A percentile compares a stretch with the other conserved stretches of the same genome.
Conservation (phyloP, 2,329 filamentous ascomycete species). For the Trichoderma sp. region DNA sequence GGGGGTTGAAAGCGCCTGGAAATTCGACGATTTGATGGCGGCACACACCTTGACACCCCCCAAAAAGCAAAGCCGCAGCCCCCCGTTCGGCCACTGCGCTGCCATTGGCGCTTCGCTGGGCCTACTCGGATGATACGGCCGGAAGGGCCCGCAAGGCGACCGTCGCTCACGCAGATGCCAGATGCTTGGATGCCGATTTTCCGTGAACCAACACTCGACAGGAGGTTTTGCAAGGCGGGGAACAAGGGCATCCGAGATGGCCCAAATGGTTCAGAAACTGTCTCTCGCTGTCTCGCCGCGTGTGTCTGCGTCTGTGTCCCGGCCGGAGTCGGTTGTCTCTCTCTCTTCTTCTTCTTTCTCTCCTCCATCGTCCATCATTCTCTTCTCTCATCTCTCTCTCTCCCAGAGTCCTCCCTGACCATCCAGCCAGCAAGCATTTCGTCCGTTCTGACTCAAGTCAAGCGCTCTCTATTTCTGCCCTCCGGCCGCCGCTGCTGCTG, state of each 20-base stretch:
- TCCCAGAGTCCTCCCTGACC: not conserved
- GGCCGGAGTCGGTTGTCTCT: not conserved
- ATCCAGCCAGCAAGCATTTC: not conserved
- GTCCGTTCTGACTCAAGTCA: not conserved
- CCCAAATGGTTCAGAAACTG: not conserved
- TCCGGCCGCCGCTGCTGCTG: not conserved
- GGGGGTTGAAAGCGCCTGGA: not conserved
- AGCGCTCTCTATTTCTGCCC: conserved; percentile 5
- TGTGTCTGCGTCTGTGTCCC: not conserved
- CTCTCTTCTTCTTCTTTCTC: not conserved
- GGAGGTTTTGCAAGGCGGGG: conserved; percentile 13
- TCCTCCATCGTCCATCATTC: not conserved
- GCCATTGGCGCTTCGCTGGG: conserved; percentile 6
- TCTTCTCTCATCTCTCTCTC: not conserved
- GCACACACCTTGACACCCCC: not conserved
- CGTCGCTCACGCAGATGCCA: conserved; percentile 16
- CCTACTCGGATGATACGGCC: conserved; percentile 19
- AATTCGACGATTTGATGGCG: not conserved
- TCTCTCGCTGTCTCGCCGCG: not conserved
- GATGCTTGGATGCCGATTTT: conserved; percentile 18
- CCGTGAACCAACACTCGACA: conserved; percentile 10
- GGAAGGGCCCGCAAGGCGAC: conserved; percentile 19
- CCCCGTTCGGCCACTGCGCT: not conserved
- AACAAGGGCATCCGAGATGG: not conserved
- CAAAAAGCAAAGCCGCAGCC: not conserved